phyloP scores from a whole-genome alignment of 345 rosid genomes.

The Citrus sinensis region DVS_A1.0 CM039165.1:7984501-7985000 shows the following conservation, averaged over 20 bases:
- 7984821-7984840: neutral
- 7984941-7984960: neutral
- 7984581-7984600: neutral
- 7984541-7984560: neutral
- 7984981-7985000: neutral
- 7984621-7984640: neutral
- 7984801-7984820: neutral
- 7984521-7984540: neutral
- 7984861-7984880: neutral
- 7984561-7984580: neutral
- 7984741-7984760: neutral
- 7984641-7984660: neutral
- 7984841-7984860: neutral
- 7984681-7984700: neutral
- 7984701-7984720: neutral
- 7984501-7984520: neutral
- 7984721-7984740: neutral
- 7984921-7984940: neutral
- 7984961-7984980: neutral
- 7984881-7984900: neutral
- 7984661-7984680: neutral
- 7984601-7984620: neutral
- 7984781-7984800: neutral
- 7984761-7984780: neutral
- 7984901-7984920: neutral